phyloP scores from a whole-genome alignment of 257 asterid genomes.

The Cynanchum wilfordii region DNA sequence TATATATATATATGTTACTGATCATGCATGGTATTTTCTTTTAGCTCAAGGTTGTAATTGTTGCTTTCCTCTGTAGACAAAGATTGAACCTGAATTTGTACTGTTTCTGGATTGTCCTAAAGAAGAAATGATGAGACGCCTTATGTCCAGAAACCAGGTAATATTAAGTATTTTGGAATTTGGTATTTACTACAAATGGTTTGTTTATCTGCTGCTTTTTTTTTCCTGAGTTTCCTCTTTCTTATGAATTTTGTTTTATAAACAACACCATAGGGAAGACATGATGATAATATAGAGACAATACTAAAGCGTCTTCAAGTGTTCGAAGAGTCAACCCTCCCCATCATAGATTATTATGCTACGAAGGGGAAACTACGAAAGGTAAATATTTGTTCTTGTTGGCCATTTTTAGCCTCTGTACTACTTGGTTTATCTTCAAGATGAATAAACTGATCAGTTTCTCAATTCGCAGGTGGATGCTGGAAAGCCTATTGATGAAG shows the following conservation, averaged over 20 bases:
- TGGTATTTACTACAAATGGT: too few relatives aligned
- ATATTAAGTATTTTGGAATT: background rate
- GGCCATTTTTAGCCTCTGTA: background rate
- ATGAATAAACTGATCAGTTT: background rate
- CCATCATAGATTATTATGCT: constrained; percentile 44
- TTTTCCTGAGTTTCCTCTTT: too few relatives aligned
- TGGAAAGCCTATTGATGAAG: constrained; percentile 58
- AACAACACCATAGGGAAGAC: constrained; percentile 36
- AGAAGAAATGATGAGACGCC: constrained; percentile 48
- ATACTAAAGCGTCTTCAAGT: constrained; percentile 46
- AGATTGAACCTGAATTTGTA: constrained; percentile 67
- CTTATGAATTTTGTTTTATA: background rate
- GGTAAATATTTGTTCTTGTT: constrained; percentile 33
- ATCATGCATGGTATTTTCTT: background rate
- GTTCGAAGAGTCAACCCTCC: constrained; percentile 41
- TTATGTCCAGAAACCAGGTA: constrained; percentile 34
- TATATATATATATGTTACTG: constrained; percentile 6
- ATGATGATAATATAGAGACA: constrained; percentile 48
- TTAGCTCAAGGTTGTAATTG: background rate
- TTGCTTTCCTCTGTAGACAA: constrained; percentile 42
- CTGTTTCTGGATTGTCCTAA: constrained; percentile 39
- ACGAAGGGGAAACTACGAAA: constrained; percentile 71
- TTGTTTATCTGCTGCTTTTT: too few relatives aligned
- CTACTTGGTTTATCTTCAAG: background rate
- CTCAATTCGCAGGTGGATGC: constrained; percentile 56